These are phyloP conservation scores for Fusarium xylarioides DNA, from an alignment of 2,329 filamentous ascomycete species.

Conservation along the genomic window DNA sequence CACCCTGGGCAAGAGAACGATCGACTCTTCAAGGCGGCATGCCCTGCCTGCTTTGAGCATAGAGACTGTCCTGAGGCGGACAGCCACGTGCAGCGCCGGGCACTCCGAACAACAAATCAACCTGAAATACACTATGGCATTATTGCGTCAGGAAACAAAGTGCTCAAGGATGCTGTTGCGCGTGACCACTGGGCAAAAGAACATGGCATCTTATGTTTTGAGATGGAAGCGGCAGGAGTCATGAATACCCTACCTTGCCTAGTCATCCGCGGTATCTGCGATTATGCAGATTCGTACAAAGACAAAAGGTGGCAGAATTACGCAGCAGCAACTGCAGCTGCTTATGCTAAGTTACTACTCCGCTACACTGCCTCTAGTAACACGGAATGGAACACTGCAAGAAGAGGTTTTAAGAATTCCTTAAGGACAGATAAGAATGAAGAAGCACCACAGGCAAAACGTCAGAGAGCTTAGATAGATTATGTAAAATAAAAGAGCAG, in stretches of 20 bases:
- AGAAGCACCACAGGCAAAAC: not conserved
- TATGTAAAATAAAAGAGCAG: not conserved
- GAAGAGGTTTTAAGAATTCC: fast-evolving
- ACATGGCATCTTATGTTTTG: not conserved
- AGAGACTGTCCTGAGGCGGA: fast-evolving
- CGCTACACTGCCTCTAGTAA: fast-evolving
- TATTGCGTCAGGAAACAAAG: not conserved
- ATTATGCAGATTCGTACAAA: not conserved
- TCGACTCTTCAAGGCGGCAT: fast-evolving
- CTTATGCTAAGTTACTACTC: not conserved
- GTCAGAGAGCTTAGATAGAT: not conserved
- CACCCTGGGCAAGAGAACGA: fast-evolving
- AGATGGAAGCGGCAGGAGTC: not conserved
- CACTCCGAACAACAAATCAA: fast-evolving
- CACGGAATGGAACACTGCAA: fast-evolving
- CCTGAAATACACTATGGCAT: not conserved
- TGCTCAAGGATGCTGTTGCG: fast-evolving
- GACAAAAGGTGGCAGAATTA: not conserved
- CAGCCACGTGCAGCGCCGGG: not conserved
- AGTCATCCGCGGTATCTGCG: not conserved
- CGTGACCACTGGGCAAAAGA: not conserved
- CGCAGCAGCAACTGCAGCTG: not conserved
- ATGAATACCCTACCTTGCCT: not conserved
- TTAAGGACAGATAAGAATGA: fast-evolving
- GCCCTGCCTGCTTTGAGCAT: not conserved